Base-by-base conservation (phyloP, 2,329 filamentous ascomycete genomes). In the Aspergillus sp. region DNA sequence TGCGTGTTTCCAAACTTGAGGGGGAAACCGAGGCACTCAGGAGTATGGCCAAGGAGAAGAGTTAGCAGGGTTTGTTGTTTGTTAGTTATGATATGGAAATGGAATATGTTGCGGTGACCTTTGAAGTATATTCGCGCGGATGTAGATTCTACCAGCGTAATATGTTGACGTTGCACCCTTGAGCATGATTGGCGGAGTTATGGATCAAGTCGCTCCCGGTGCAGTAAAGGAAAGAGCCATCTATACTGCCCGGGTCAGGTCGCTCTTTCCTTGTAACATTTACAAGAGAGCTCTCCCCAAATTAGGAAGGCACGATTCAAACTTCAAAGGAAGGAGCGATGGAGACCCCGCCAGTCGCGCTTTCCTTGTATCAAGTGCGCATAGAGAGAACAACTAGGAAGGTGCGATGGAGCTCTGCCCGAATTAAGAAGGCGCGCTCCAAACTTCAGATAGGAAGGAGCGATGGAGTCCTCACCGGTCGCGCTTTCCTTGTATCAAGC, bases 11-110 rank as follows among this genome's bases (percentile, higher is more conserved):
- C 11, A 72, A 71, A 57, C 58, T 74, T 46, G 70, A 74, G 61
- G 72, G 72, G 8, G 72, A 75, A 62, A 71, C 71, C 24, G 69
- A 71, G 58, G 71, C 68, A 41, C 57, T 74, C 55, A 67, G 67
- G 50, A 65, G 69, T 52, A 57, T 68, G 59, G 46, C 66, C 31
- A 54, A 61, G 43, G 43, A 44, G 31, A 51, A 59, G 57, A 40
- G 17, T 11, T 37, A 27, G 45, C 27, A 15, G 37, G 47, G 37
- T 7, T 41, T 35, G 23, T 45, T 14, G 17, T 35, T 24, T 33
- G 40, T 35, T 33, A 50, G 21, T 40, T 39, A 27, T 46, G 31
- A 11, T 17, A 14, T 46, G 44, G 11, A 5, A 46, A 46, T 46
- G 24, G 23, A 31, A 27, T 46, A 21, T 46, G 23, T 17, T 46